Evolutionary conservation across 1,284 basidiomycete genomes (phyloP), one percentile per base, ranked within the genome.

Genomic region (Ganoderma lingzhi): DNA sequence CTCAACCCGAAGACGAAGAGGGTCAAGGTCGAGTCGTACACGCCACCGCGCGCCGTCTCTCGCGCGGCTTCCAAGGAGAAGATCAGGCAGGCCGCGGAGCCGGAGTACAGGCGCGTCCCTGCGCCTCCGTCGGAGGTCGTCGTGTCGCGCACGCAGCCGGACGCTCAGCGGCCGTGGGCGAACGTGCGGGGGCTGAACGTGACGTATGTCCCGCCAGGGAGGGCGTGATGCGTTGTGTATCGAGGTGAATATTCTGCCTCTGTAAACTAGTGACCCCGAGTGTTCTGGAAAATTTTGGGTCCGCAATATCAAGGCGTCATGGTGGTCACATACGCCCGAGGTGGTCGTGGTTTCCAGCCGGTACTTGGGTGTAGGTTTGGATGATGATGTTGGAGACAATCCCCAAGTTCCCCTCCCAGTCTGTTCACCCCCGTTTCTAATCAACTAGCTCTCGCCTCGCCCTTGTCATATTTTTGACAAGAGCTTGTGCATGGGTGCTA

Each of bases 1-100:
- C 73, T 92, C 35, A 86, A 87, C 64, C 78, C 84, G 15, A 85
- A 84, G 71, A 85, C 83, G 42, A 86, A 86, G 67, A 85, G 81
- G 67, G 84, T 88, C 35, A 84, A 80, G 3, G 81, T 91, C 12
- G 84, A 87, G 6, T 86, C 89, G 2, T 88, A 85, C 74, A 80
- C 81, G 3, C 76, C 81, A 17, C 79, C 84, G 4, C 35, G 35
- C 23, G 71, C 72, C 2, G 71, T 77, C 15, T 82, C 85, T 19
- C 77, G 81, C n/a, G 78, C 84, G 0, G 76, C 76, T 1, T 85
- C 85, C 3, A 76, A 79, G 3, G 77, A 70, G 32, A 67, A 65
- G 28, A 64, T 55, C 8, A 53, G 6, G 59, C 80, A 77, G 59
- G 79, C 48, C n/a, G 48, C 76, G n/a, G 82, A 82, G 63, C 78